phyloP scores from a whole-genome alignment of 176 grass and related monocot species.

The Saccharum spontaneum region DNA sequence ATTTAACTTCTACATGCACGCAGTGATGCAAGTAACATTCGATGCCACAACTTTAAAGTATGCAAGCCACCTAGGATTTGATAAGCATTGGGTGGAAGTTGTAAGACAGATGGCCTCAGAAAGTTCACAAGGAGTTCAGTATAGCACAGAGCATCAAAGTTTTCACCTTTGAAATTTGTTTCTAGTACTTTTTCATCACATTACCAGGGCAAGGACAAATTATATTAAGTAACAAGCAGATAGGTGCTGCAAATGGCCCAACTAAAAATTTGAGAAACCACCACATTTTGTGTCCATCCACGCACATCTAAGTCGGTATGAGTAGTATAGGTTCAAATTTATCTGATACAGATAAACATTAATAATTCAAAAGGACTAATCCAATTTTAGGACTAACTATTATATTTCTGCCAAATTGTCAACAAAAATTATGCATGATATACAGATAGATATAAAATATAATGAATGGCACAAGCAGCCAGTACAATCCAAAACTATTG shows the following conservation, averaged over 20 bases:
- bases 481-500: neutral
- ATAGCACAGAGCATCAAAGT: neutral
- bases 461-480: neutral
- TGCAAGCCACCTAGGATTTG: neutral
- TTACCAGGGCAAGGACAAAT: neutral
- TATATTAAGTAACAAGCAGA: neutral
- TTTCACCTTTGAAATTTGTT: neutral
- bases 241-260: neutral
- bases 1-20: slow-evolving; percentile 1
- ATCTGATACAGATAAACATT: neutral
- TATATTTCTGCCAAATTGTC: neutral
- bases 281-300: neutral
- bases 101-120: neutral
- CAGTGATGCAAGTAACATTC: neutral
- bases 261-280: neutral
- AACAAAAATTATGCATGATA: neutral
- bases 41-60: neutral
- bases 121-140: neutral
- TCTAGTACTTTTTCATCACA: neutral
- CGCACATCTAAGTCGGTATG: neutral
- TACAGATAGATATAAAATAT: neutral
- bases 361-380: neutral
- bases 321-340: neutral
- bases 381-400: neutral
- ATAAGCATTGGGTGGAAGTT: neutral